Percentiles rank a stretch among this genome's conserved stretches.
These are phyloP conservation scores for Kwoniella mangroviensis DNA, from an alignment of 768 basidiomycete genomes.

Conservation along the genomic window DNA sequence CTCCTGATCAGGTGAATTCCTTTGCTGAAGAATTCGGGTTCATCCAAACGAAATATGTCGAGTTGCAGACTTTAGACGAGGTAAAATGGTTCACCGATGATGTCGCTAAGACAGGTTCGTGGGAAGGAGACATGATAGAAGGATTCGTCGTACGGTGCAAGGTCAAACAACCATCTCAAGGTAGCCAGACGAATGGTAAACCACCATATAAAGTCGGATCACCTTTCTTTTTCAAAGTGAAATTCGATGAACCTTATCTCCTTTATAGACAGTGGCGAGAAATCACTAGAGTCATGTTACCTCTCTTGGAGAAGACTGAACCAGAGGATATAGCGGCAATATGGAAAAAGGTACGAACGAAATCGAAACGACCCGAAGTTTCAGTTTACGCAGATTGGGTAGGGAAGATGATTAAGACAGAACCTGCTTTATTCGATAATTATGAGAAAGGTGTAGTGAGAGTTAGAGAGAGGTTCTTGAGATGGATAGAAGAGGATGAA, in stretches of 20 bases:
- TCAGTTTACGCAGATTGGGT: constrained; percentile 82
- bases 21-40: constrained; percentile 93
- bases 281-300: constrained; percentile 77
- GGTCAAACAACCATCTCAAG: constrained; percentile 60
- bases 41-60: constrained; percentile 71
- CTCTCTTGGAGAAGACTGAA: constrained; percentile 34
- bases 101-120: constrained; percentile 70
- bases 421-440: constrained; percentile 67
- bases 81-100: constrained; percentile 75
- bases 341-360: constrained; percentile 64
- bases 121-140: constrained; percentile 84
- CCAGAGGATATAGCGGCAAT: constrained; percentile 29
- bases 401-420: constrained; percentile 69
- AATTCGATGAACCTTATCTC: constrained; percentile 98
- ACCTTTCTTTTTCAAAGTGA: constrained; percentile 98
- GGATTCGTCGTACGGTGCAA: constrained; percentile 90
- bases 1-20: constrained; percentile 69
- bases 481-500: constrained; percentile 65
- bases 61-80: constrained; percentile 67
- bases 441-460: constrained; percentile 84
- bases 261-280: constrained; percentile 99
- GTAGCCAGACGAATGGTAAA: constrained; percentile 30
- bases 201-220: constrained; percentile 76
- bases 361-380: constrained; percentile 78
- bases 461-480: constrained; percentile 76